Evolutionary conservation across 805 yeast species (phyloP), one percentile per base, ranked within the genome.

Genomic region (Ascoidea asiatica): DNA sequence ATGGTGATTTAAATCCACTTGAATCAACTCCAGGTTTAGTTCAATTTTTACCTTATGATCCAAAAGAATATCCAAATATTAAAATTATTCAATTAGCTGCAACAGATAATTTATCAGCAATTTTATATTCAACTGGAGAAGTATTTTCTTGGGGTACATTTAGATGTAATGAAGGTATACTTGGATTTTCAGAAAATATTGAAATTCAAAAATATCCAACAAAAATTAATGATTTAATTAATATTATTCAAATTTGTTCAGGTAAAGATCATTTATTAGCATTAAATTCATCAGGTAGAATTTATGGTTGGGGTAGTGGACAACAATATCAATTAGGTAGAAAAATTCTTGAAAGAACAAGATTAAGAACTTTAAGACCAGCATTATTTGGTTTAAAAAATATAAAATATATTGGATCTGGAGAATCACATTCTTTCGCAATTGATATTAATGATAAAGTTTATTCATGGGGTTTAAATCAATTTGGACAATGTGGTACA

Each of bases 71-170:
- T 29, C 35, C 35, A 29, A 73, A 69, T 42, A 58, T 65, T 17
- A 75, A 72, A 44, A 77, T 90, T 43, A 84, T 85, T 19, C 92
- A 82, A 57, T 60, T 90, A 37, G 88, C 87, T 15, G 97, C 97
- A 4, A 83, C 97, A 7, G 98, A 92, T 60, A 90, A 88, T 56
- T 65, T 90, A 48, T 83, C 95, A 38, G 89, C 90, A 17, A 86
- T 79, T 2, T 63, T 92, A 46, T 73, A 80, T 37, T 81, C 75
- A 41, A 79, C 77, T 44, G 97, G 98, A 36, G 86, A 83, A 37
- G 88, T 94, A 7, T 92, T 80, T 61, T 94, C 97, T 0, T 92
- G 98, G 97, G 99, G 99, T 37, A 85, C 96, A 19, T 92, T 92
- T 66, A 81, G 92, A 64, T 79, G 88, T 59, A 85, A 85, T 54